Evolutionary conservation across 2,329 filamentous ascomycete species (phyloP).

Genomic region (Epichloe festucae): DNA sequence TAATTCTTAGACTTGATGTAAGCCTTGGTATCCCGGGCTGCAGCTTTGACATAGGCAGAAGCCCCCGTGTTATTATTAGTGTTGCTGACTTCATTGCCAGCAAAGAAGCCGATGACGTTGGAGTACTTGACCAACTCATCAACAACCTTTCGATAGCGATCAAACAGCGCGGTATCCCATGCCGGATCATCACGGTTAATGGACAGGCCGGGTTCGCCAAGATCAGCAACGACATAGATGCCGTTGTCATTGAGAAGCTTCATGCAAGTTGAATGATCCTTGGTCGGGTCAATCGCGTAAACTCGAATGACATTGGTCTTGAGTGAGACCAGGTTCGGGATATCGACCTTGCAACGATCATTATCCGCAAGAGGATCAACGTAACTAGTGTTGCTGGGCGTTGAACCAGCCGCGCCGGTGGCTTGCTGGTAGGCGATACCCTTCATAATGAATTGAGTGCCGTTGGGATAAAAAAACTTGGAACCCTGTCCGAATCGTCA

Average conservation of each 20-base stretch:
- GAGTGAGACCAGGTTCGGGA: slow-evolving; percentile 66
- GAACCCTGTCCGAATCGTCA: slow-evolving; percentile 38
- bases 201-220: slow-evolving; percentile 67
- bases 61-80: slow-evolving; percentile 75
- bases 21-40: slow-evolving; percentile 87
- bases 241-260: slow-evolving; percentile 64
- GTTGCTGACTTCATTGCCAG: slow-evolving; percentile 95
- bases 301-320: slow-evolving; percentile 89
- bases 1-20: slow-evolving; percentile 76
- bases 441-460: slow-evolving; percentile 61
- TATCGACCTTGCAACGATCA: slow-evolving; percentile 64
- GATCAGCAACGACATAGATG: slow-evolving; percentile 91
- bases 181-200: slow-evolving; percentile 70
- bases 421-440: slow-evolving; percentile 94
- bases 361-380: slow-evolving; percentile 70
- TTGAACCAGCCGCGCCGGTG: slow-evolving; percentile 40
- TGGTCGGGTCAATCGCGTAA: slow-evolving; percentile 75
- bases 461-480: slow-evolving; percentile 82
- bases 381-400: slow-evolving; percentile 43
- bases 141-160: slow-evolving; percentile 72
- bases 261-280: slow-evolving; percentile 79
- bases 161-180: slow-evolving; percentile 70
- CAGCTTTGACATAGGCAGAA: slow-evolving; percentile 92
- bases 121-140: slow-evolving; percentile 71
- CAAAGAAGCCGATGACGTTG: slow-evolving; percentile 96